Percentiles rank a stretch among this genome's conserved stretches.
Conservation (phyloP, 495 filamentous ascomycete species). For the Hypoxylon subgilvum region DNA sequence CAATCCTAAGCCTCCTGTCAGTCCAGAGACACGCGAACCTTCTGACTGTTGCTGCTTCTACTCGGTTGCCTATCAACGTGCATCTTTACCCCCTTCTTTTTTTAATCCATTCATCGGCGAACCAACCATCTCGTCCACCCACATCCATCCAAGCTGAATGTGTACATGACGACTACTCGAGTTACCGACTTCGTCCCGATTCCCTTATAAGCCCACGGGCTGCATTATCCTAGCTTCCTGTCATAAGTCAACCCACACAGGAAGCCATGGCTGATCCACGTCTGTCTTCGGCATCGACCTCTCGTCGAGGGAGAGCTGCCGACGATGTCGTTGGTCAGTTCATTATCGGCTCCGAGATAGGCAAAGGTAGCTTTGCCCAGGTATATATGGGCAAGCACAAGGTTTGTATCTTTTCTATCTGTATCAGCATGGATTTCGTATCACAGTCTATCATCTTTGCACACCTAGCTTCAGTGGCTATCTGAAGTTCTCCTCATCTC, state of each 20-base stretch:
- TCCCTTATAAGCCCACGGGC: slow-evolving; percentile 55
- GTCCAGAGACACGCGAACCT: slow-evolving; percentile 36
- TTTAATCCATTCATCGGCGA: slow-evolving; percentile 22
- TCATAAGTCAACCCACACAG: slow-evolving; percentile 50
- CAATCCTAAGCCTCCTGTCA: slow-evolving; percentile 17
- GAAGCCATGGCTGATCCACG: slow-evolving; percentile 55
- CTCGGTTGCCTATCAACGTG: slow-evolving; percentile 31
- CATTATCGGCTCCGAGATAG: slow-evolving; percentile 80
- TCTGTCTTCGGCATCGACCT: slow-evolving; percentile 39
- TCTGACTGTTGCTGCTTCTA: slow-evolving; percentile 23
- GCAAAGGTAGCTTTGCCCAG: slow-evolving; percentile 93
- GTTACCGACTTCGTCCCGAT: slow-evolving; percentile 49
- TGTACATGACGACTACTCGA: slow-evolving; percentile 57
- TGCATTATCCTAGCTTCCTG: slow-evolving; percentile 49
- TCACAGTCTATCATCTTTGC: slow-evolving; percentile 10
- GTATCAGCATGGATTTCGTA: background rate
- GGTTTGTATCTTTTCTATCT: slow-evolving; percentile 59
- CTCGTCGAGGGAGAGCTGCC: slow-evolving; percentile 47
- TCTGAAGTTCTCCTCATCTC: background rate
- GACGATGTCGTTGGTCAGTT: slow-evolving; percentile 79
- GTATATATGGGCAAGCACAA: slow-evolving; percentile 86
- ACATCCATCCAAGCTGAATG: slow-evolving; percentile 32
- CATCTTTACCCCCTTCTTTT: slow-evolving; percentile 25
- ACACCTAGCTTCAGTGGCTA: slow-evolving; percentile 1
- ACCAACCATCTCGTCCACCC: slow-evolving; percentile 18